These are phyloP conservation scores for Metarhizium album DNA, from an alignment of 2,329 filamentous ascomycete genomes.

Conservation along the genomic window DNA sequence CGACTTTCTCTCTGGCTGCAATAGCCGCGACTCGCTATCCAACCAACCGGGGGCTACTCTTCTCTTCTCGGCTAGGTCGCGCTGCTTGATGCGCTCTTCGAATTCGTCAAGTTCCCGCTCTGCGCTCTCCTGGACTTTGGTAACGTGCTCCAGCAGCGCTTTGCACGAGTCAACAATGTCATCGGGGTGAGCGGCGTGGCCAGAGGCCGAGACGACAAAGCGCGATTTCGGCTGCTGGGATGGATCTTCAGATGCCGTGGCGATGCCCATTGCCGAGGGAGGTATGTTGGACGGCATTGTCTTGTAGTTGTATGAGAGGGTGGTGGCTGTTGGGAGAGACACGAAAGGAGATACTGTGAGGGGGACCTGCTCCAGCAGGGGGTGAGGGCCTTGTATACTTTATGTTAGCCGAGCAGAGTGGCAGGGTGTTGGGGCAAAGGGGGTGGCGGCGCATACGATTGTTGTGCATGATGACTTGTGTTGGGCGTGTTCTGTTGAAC, in stretches of 20 bases:
- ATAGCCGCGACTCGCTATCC: constrained; percentile 58
- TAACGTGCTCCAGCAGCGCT: constrained; percentile 65
- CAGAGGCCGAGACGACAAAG: constrained; percentile 70
- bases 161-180: constrained; percentile 76
- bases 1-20: constrained; percentile 52
- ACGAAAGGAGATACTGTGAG: constrained; percentile 92
- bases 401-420: constrained; percentile 4
- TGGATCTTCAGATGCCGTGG: constrained; percentile 25
- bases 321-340: constrained; percentile 77
- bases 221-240: constrained; percentile 39
- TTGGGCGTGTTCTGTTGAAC: background rate
- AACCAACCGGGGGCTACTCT: constrained; percentile 72
- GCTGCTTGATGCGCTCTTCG: constrained; percentile 52
- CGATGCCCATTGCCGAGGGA: constrained; percentile 23
- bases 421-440: background rate
- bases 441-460: constrained; percentile 21
- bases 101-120: constrained; percentile 57
- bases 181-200: constrained; percentile 75
- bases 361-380: constrained; percentile 82
- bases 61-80: constrained; percentile 70
- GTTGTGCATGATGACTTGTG: constrained; percentile 19
- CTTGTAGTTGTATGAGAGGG: constrained; percentile 92
- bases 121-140: constrained; percentile 57
- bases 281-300: constrained; percentile 79
- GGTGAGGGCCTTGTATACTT: constrained; percentile 70